Conservation (phyloP, 306 rosid species). For the Lablab purpureus region DNA sequence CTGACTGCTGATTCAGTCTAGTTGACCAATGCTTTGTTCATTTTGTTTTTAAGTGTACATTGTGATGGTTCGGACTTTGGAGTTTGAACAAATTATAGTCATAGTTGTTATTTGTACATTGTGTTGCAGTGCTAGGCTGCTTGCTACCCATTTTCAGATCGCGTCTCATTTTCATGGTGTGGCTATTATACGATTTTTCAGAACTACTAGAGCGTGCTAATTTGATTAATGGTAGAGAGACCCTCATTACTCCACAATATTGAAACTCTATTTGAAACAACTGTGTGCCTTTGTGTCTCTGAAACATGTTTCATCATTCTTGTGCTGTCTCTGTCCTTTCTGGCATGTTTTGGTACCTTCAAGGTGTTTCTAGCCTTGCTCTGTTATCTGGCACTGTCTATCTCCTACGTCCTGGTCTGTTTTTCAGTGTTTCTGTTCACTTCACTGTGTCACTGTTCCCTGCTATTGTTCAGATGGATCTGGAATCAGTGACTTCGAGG, state of each 20-base stretch:
- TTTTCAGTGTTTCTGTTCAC: neutral
- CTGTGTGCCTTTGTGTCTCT: neutral
- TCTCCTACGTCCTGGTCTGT: neutral
- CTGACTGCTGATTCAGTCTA: neutral
- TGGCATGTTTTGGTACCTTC: neutral
- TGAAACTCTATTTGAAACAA: neutral
- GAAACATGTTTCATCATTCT: neutral
- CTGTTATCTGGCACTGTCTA: neutral
- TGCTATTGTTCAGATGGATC: neutral
- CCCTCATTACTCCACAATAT: neutral
- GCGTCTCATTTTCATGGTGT: neutral
- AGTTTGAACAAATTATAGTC: neutral
- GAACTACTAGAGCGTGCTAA: neutral
- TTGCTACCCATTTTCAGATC: neutral
- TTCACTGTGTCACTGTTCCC: neutral
- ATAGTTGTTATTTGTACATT: neutral
- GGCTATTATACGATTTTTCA: neutral
- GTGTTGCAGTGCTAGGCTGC: neutral
- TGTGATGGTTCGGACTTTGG: neutral
- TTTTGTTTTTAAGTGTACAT: constrained; percentile 7
- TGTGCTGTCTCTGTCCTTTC: neutral
- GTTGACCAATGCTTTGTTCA: neutral
- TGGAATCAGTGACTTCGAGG: neutral
- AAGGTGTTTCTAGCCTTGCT: neutral
- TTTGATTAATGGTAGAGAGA: neutral